Evolutionary conservation across 2,329 filamentous ascomycete genomes (phyloP).

Genomic region (Colletotrichum limetticola): DNA sequence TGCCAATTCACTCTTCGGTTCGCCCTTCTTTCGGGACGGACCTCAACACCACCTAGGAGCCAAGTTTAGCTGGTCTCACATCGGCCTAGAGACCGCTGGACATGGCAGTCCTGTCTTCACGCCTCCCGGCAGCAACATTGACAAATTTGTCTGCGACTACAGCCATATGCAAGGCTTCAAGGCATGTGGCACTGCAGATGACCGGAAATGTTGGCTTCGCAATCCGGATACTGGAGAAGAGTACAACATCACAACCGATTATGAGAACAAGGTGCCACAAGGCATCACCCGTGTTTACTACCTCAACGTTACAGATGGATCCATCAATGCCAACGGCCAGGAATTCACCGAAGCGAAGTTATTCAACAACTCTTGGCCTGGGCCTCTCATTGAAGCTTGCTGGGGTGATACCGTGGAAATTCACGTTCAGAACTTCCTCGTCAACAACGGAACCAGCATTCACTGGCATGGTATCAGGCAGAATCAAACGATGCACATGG

Average conservation of each 20-base stretch:
- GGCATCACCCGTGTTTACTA: slow-evolving; percentile 39
- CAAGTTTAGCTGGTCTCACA: not conserved
- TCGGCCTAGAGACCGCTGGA: not conserved
- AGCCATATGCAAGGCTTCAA: slow-evolving; percentile 39
- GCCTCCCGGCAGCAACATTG: slow-evolving; percentile 11
- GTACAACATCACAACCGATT: slow-evolving; percentile 42
- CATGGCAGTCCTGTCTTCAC: not conserved
- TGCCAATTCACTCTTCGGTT: slow-evolving; percentile 1
- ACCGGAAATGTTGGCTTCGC: slow-evolving; percentile 42
- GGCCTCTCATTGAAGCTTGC: slow-evolving; percentile 42
- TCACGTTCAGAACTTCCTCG: slow-evolving; percentile 72
- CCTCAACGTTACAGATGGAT: slow-evolving; percentile 35
- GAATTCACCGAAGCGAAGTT: slow-evolving; percentile 38
- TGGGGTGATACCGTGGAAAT: slow-evolving; percentile 49
- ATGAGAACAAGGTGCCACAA: slow-evolving; percentile 37
- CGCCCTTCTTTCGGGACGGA: not conserved
- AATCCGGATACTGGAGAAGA: slow-evolving; percentile 35
- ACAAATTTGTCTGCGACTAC: slow-evolving; percentile 41
- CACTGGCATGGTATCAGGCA: slow-evolving; percentile 67
- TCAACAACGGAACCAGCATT: slow-evolving; percentile 56
- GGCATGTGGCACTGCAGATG: slow-evolving; percentile 38
- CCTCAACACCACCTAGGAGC: not conserved
- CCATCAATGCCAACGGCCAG: slow-evolving; percentile 39
- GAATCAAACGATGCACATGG: slow-evolving; percentile 39
- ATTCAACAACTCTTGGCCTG: slow-evolving; percentile 41